A percentile compares a stretch with the other conserved stretches of the same genome.
Conservation (phyloP, 768 basidiomycete species). For the Trametes cingulata region DNA sequence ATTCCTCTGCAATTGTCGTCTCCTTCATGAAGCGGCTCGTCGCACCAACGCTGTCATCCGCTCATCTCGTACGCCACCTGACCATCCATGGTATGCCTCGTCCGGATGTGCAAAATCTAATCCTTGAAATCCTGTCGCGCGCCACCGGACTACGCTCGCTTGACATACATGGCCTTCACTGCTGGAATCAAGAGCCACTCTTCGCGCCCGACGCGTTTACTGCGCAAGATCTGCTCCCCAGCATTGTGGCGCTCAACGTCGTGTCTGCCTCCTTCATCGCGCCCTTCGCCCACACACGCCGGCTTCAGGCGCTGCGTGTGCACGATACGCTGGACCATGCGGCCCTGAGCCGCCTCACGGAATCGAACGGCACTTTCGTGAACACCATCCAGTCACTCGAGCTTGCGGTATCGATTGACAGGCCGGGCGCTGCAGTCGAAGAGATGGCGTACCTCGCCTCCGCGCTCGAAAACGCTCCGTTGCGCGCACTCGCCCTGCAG, state of each 20-base stretch:
- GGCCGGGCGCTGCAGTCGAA: neutral
- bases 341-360: neutral
- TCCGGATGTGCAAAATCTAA: conserved; percentile 5
- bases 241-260: conserved; percentile 26
- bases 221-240: conserved; percentile 20
- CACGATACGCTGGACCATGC: conserved; percentile 7
- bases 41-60: conserved; percentile 15
- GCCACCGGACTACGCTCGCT: conserved; percentile 20
- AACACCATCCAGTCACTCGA: neutral
- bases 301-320: conserved; percentile 1
- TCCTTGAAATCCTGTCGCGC: conserved; percentile 11
- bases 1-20: conserved; percentile 7
- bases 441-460: conserved; percentile 15
- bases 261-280: conserved; percentile 3
- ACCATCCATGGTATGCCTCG: conserved; percentile 10
- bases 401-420: conserved; percentile 7
- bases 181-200: neutral
- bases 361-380: neutral
- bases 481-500: conserved; percentile 8
- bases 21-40: conserved; percentile 15
- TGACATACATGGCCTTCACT: conserved; percentile 9
- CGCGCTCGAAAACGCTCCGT: conserved; percentile 4
- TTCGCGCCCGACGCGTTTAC: conserved; percentile 5
- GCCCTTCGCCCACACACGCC: neutral
- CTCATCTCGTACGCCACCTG: conserved; percentile 22